Evolutionary conservation across 345 rosid species (phyloP), one percentile per base, ranked within the genome.

Genomic region (Theobroma cacao): DNA sequence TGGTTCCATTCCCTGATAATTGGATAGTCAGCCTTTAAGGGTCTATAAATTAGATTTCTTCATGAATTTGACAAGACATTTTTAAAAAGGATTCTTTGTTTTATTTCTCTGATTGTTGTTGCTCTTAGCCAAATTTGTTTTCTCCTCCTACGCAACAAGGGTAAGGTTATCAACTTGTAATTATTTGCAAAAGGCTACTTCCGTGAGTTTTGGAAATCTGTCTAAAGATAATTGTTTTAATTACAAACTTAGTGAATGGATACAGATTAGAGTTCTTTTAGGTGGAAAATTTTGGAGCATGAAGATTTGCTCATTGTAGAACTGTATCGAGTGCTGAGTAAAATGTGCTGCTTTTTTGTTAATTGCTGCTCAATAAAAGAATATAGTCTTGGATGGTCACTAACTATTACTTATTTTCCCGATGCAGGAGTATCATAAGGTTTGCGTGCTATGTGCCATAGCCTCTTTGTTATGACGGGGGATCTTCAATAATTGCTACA

Each of bases 401-500:
- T 72, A 15, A 77, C 38, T 58, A 18, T 47, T 67, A 38, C 48
- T 68, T 33, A 4, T 81, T 63, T 26, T 62, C 59, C 50, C 65
- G 61, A 14, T 60, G 14, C 83, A 81, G 86, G 82, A 64, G 66
- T 72, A 22, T 63, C 31, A 53, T 24, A 47, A 28, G 52, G 31
- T 63, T 34, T 31, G 65, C 28, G 22, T 56, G 72, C 60, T 43
- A 14, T 2, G 31, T 38, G 38, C n/a, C n/a, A n/a, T n/a, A n/a
- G n/a, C 34, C 60, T 58, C 17, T 13, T 66, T 41, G 33, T 14
- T 31, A 20, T 70, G 41, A 72, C 43, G 69, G 65, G 68, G 75
- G 30, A 33, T 83, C 78, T 74, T 17, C 13, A 75, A 73, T 45
- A 77, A 83, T 50, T 36, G 63, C 72, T 53, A 70, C 77, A 81